Evolutionary conservation across 1,284 basidiomycete genomes (phyloP).

Genomic region (Flammula alnicola): DNA sequence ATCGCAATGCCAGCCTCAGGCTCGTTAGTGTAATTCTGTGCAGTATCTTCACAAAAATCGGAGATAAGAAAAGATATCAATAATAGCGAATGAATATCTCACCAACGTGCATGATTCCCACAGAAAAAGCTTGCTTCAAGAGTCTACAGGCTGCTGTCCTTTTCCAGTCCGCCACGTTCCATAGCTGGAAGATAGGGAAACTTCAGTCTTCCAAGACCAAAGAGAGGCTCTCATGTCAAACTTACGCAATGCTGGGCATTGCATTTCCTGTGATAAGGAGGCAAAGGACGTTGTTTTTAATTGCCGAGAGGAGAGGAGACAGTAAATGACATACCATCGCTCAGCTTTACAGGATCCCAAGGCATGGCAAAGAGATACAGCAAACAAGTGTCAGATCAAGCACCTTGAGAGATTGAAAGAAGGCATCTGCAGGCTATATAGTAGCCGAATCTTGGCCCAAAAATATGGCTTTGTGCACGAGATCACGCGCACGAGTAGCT

Average conservation of each 20-base stretch:
- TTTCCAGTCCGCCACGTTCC: constrained; percentile 56
- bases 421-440: too few species aligned
- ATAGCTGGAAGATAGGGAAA: constrained; percentile 33
- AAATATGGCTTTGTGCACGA: too few species aligned
- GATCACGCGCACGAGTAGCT: too few species aligned
- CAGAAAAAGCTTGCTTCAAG: constrained; percentile 57
- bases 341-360: constrained; percentile 48
- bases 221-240: background rate
- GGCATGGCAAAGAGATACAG: constrained; percentile 43
- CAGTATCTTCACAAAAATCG: constrained; percentile 43
- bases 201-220: background rate
- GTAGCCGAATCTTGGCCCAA: too few species aligned
- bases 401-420: too few species aligned
- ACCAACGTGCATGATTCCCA: constrained; percentile 58
- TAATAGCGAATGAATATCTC: constrained; percentile 15
- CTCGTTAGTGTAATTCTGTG: constrained; percentile 54
- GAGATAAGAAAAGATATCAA: background rate
- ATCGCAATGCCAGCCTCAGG: constrained; percentile 51
- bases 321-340: constrained; percentile 39
- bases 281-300: background rate
- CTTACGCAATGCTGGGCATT: constrained; percentile 50
- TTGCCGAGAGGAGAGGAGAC: background rate
- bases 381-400: too few species aligned
- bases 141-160: constrained; percentile 49
- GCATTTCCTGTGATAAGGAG: constrained; percentile 33